These are phyloP conservation scores for Litchi chinensis DNA, from an alignment of 345 rosid genomes.

Conservation along the genomic window DNA sequence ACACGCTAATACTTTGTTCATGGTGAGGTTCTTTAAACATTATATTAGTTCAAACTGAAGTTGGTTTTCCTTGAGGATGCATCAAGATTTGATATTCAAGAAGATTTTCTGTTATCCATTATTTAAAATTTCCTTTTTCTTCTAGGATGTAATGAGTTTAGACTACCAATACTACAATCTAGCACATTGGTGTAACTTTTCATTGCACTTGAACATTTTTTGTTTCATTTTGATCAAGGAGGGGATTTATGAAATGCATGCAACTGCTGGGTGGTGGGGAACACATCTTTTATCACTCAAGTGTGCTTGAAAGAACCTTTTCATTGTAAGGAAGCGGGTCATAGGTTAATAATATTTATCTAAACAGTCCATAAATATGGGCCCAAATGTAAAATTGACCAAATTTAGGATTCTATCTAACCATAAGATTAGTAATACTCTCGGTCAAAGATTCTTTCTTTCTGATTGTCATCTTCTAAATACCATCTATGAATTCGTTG, in stretches of 20 bases:
- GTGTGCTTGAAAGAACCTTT: slow-evolving; percentile 2
- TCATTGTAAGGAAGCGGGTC: background rate
- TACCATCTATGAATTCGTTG: background rate
- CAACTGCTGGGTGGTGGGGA: slow-evolving; percentile 2
- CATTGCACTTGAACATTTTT: background rate
- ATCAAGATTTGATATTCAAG: background rate
- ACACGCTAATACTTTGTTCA: background rate
- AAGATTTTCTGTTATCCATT: background rate
- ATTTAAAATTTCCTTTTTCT: background rate
- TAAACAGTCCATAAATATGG: background rate
- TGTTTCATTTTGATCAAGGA: slow-evolving; percentile 1
- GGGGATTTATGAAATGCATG: slow-evolving; percentile 7
- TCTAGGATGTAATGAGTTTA: background rate
- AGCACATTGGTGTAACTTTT: background rate
- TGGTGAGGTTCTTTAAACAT: background rate
- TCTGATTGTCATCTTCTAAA: background rate
- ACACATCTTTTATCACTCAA: background rate
- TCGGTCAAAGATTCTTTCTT: slow-evolving; percentile 3
- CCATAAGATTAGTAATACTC: background rate
- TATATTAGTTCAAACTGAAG: background rate
- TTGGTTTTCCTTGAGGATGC: background rate
- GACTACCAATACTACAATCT: background rate
- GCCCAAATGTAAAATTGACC: background rate
- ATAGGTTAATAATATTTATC: background rate
- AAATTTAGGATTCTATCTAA: background rate